Evolutionary conservation across 768 basidiomycete species (phyloP), one percentile per base, ranked within the genome.

Genomic region (Rhizopogon roseolus): DNA sequence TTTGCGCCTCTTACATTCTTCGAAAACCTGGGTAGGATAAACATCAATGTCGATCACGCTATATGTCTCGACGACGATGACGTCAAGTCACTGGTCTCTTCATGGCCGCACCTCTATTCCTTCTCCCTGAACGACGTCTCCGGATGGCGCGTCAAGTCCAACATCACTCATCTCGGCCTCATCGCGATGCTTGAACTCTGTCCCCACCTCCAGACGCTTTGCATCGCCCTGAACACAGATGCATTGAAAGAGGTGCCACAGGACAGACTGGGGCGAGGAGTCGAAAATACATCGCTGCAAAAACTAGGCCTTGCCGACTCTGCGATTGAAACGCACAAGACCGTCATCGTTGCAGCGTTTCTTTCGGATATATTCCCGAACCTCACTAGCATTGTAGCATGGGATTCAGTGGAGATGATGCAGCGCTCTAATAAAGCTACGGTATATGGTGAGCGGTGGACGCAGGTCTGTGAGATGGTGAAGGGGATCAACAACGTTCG

Each of bases 281-380:
- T 48, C 34, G 46, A 48, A 36, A 48, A 48, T 22, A 48, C 19
- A 37, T 34, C 32, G 14, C 3, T 48, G 14, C 46, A 22, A 36
- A 48, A 19, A 14, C 14, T 48, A 37, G 46, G 46, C 36, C 34
- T 53, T 14, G 25, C 37, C 2, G 52, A 53, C 37, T 53, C 52
- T 13, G 2, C 29, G 13, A 36, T 53, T n/a, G 41, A 32, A 11
- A 8, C 22, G 5, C 13, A 22, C 25, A 10, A 28, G 16, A 38
- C 45, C 25, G 38, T 48, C n/a, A 19, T 43, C 25, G 34, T 53
- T 9, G 52, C 52, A 17, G 52, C 52, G n/a, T 53, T 53, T 36
- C 45, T 53, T 19, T 53, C 52, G 5, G 45, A 53, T 29, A 45
- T 53, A 9, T 49, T 34, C 2, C 52, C 52, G 4, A 53, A 53